A percentile compares a stretch with the other conserved stretches of the same genome.
These are phyloP conservation scores for Aspergillus ochraceus DNA, from an alignment of 2,329 filamentous ascomycete genomes.

Conservation along the genomic window DNA sequence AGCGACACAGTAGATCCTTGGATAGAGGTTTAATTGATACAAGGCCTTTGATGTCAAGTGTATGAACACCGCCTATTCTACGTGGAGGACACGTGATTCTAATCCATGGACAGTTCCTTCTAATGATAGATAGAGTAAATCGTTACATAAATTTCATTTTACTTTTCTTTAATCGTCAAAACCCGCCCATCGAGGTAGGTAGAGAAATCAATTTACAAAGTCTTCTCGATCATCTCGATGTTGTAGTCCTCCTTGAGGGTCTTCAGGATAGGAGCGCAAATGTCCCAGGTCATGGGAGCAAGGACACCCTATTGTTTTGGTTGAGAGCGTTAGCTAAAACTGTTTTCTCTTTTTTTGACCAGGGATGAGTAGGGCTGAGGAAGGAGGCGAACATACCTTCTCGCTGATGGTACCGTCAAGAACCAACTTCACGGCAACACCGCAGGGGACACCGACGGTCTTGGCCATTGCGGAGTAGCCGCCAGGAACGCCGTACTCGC, in stretches of 20 bases:
- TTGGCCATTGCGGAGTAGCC: constrained; percentile 84
- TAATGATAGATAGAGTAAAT: not conserved
- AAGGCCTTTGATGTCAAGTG: not conserved
- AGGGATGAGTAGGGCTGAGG: not conserved
- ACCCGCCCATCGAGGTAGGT: not conserved
- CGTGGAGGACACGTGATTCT: not conserved
- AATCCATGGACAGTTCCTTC: not conserved
- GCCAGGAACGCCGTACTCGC: constrained; percentile 76
- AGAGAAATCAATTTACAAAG: constrained; percentile 29
- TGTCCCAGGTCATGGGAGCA: constrained; percentile 71
- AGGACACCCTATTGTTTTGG: constrained; percentile 57
- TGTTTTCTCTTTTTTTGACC: not conserved
- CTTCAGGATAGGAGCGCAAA: constrained; percentile 72
- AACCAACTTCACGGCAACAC: constrained; percentile 74
- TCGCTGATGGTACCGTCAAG: constrained; percentile 71
- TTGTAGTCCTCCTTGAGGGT: constrained; percentile 76
- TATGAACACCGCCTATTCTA: not conserved
- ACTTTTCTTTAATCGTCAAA: constrained; percentile 2
- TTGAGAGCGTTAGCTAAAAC: not conserved
- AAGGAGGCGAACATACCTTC: constrained; percentile 42
- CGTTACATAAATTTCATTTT: not conserved
- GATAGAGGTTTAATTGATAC: not conserved
- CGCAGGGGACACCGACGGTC: constrained; percentile 74
- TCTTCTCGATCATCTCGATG: constrained; percentile 72
- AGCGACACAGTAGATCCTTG: not conserved